Evolutionary conservation across 768 basidiomycete species (phyloP).

Genomic region (Russula virescens): DNA sequence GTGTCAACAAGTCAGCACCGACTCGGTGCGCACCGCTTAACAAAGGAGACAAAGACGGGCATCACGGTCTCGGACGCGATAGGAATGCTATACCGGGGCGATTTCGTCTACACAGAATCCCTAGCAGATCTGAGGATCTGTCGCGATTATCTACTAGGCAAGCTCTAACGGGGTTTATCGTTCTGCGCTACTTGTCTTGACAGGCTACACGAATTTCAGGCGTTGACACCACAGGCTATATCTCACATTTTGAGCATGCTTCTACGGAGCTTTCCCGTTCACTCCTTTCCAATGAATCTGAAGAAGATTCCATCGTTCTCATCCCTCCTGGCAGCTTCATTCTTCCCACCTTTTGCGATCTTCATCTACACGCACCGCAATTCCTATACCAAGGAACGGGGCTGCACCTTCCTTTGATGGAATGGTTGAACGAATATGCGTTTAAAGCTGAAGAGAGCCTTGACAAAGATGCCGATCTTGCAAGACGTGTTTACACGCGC

Average conservation of each 20-base stretch:
- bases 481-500: conserved; percentile 57
- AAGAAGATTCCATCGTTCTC: conserved; percentile 24
- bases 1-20: no score
- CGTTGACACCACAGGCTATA: conserved; percentile 38
- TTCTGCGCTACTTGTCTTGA: neutral
- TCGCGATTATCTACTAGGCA: conserved; percentile 51
- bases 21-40: no score
- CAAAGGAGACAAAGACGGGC: no score
- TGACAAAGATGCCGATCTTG: conserved; percentile 56
- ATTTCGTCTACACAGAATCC: conserved; percentile 51
- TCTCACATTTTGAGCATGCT: conserved; percentile 43
- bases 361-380: conserved; percentile 86
- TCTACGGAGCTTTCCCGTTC: conserved; percentile 33
- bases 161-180: conserved; percentile 2
- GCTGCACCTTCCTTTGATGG: conserved; percentile 75
- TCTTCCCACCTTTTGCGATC: conserved; percentile 74
- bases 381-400: conserved; percentile 86
- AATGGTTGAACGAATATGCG: conserved; percentile 80
- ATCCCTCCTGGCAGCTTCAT: conserved; percentile 58
- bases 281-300: conserved; percentile 27
- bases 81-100: conserved; percentile 40
- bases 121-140: conserved; percentile 52
- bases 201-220: neutral
- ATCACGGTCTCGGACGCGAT: neutral
- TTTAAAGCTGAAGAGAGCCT: conserved; percentile 76